Evolutionary conservation across 768 basidiomycete species (phyloP).

Genomic region (Panaeolus papilionaceus): DNA sequence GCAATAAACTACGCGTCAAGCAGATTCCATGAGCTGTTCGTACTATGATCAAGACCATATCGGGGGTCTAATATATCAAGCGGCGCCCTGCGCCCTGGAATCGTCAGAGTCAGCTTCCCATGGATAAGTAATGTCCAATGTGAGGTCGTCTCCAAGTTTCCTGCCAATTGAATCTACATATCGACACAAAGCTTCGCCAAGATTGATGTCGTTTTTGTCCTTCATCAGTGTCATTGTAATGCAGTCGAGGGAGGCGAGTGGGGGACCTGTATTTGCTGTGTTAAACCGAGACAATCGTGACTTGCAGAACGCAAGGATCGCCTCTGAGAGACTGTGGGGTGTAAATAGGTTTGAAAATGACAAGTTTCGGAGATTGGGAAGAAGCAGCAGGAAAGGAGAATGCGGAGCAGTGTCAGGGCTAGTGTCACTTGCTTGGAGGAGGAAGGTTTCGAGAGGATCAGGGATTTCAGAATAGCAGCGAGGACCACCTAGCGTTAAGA

Average conservation of each 20-base stretch:
- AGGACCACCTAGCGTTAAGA: too few species aligned
- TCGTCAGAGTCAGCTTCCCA: neutral
- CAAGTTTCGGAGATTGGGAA: neutral
- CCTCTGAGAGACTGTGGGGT: neutral
- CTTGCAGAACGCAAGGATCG: neutral
- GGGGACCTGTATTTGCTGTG: neutral
- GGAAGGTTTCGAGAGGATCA: neutral
- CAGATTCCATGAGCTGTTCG: neutral
- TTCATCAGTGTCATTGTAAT: neutral
- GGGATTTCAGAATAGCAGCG: too few species aligned
- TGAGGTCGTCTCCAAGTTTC: neutral
- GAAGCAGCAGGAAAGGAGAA: neutral
- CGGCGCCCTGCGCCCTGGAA: neutral
- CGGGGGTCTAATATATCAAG: neutral
- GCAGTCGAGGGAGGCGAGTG: neutral
- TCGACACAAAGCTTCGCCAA: neutral
- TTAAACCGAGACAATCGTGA: neutral
- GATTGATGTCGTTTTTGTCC: neutral
- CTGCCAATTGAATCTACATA: neutral
- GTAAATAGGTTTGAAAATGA: neutral
- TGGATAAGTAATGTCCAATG: neutral
- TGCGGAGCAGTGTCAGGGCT: neutral
- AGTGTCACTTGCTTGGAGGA: neutral
- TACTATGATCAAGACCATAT: neutral
- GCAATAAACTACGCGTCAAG: too few species aligned